phyloP scores from a whole-genome alignment of 345 rosid genomes.

The Arabis hirsuta region DNA sequence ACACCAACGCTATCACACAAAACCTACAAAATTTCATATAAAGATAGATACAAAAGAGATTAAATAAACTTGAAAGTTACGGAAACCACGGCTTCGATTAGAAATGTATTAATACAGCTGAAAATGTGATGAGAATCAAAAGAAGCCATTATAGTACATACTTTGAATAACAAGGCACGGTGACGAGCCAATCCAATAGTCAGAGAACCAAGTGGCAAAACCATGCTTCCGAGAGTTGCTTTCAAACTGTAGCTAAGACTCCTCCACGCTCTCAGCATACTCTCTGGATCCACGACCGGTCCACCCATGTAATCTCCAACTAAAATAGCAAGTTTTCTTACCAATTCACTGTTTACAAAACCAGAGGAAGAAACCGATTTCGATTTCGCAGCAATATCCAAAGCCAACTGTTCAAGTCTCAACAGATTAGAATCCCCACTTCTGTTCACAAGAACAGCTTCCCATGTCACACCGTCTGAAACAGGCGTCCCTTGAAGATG shows the following conservation, averaged over 20 bases:
- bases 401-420: constrained; percentile 78
- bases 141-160: constrained; percentile 33
- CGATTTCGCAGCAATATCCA: constrained; percentile 61
- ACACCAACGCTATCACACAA: constrained; percentile 85
- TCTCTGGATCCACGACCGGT: constrained; percentile 75
- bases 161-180: constrained; percentile 95
- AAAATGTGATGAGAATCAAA: no score
- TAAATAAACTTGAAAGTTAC: background rate
- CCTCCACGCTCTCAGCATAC: constrained; percentile 71
- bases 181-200: constrained; percentile 96
- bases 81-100: no score
- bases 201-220: constrained; percentile 89
- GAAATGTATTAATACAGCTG: background rate
- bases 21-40: constrained; percentile 58
- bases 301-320: constrained; percentile 96
- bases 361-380: constrained; percentile 55
- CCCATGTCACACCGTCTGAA: constrained; percentile 69
- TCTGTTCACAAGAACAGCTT: constrained; percentile 87
- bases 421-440: constrained; percentile 73
- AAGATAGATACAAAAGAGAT: constrained; percentile 35
- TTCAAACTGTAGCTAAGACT: constrained; percentile 78
- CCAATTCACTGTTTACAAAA: constrained; percentile 54
- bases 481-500: constrained; percentile 83
- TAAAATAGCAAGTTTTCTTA: constrained; percentile 69
- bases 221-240: constrained; percentile 80